Base-by-base conservation (phyloP, 768 basidiomycete species). In the Xerocomus spinulosus region DNA sequence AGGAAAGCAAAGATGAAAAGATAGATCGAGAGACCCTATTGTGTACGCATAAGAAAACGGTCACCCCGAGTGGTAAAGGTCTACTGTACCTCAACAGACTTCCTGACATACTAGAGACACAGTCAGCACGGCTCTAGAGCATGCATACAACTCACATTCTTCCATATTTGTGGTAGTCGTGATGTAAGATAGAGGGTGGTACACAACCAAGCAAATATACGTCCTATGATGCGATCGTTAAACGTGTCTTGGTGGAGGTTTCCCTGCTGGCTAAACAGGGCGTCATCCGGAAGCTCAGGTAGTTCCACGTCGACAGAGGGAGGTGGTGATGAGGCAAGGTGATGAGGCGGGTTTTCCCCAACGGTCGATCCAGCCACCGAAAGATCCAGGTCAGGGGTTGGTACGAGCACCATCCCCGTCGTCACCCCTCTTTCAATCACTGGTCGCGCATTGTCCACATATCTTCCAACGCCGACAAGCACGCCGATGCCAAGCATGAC, bases 101-200 rank as follows among this genome's bases (percentile, higher is more conserved):
- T 92, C 46, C 93, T 79, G 46, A 78, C 82, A 61, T 79, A 94
- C 92, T 95, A 56, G 42, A 25, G 20, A 8, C 17, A 49, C 15
- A 18, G 7, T 52, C 23, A 41, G 44, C 51, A 2, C n/a, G n/a
- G n/a, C n/a, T 43, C 25, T 36, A 39, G 9, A 42, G 18, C 20
- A 40, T 26, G 24, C 42, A 18, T 25, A 36, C 21, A 30, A 82
- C 92, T 64, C 66, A 96, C 94, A 61, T 97, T 97, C 69, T 94
- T 95, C 96, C 96, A 98, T 53, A 99, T 96, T 67, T 99, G 96
- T 18, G 96, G 96, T 58, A 99, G 68, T 50, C 96, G 81, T 3
- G 87, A 90, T 3, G 95, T 97, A 29, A 99, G 72, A 67, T 99
- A 99, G 14, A 97, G 72, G 0, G 83, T 88, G 2, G 94, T 92